Base-by-base conservation (phyloP, 164 flowering plant species). In the Annona cherimola region DNA sequence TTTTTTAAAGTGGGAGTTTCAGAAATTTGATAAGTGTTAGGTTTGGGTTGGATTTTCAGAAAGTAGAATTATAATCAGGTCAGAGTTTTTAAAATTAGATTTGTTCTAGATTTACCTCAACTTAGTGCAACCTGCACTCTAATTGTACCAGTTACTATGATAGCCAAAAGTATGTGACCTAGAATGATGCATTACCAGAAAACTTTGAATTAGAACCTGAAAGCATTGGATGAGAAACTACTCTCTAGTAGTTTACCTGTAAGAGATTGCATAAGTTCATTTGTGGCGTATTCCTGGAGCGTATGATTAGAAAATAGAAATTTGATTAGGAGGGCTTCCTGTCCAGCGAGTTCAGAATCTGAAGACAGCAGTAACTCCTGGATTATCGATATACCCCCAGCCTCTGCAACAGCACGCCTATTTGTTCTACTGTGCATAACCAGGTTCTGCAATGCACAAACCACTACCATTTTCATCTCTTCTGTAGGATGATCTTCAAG, bases 381-480 rank as follows among this genome's bases (percentile, higher is more conserved):
- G 73, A 92, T 77, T 39, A 89, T 86, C 78, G 88, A 78, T 69
- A 92, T 83, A 72, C 98, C 96, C 54, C 98, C 98, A 3, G 98
- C 98, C 83, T 92, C 96, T 41, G 98, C 98, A 77, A 92, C 94
- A 65, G 94, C 91, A 71, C 96, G 83, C 79, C 94, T 85, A 74
- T 92, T 92, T 18, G 94, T 86, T 79, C 96, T 78, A 77, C 98
- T 90, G 74, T 77, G 81, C 91, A 89, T 86, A 66, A 90, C 98
- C 76, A 90, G 84, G 75, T 92, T 92, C 74, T 92, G 98, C 77
- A 92, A 79, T 39, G 98, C 98, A 84, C 96, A 92, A 55, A 90
- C 81, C 18, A 94, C 87, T 72, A 92, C 96, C 88, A 89, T 87
- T 77, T 70, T 86, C 94, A 90, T 89, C 60, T 88, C 94, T 67